Percentiles rank a stretch among this genome's conserved stretches.
These are phyloP conservation scores for Hyphodiscus sp. DNA, from an alignment of 2,329 filamentous ascomycete species.

Conservation along the genomic window DNA sequence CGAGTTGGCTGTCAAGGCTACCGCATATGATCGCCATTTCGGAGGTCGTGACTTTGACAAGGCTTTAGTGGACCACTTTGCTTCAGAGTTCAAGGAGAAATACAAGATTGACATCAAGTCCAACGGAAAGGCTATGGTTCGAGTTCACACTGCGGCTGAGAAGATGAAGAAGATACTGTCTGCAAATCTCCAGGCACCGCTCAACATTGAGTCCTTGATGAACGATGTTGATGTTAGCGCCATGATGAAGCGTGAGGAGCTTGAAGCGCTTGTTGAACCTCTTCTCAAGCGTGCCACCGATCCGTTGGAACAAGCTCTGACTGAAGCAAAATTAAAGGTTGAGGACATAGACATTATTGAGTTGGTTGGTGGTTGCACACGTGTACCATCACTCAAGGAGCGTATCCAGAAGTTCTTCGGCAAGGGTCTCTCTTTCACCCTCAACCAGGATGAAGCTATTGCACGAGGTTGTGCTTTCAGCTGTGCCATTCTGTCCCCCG, in stretches of 20 bases:
- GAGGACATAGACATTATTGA: slow-evolving; percentile 93
- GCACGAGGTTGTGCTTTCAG: slow-evolving; percentile 94
- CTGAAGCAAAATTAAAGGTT: slow-evolving; percentile 83
- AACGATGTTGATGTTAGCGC: slow-evolving; percentile 88
- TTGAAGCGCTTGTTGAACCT: slow-evolving; percentile 85
- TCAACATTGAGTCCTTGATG: slow-evolving; percentile 98
- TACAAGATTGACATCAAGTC: slow-evolving; percentile 94
- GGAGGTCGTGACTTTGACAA: slow-evolving; percentile 97
- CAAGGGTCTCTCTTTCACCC: slow-evolving; percentile 88
- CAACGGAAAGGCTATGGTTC: slow-evolving; percentile 83
- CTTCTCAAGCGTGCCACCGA: slow-evolving; percentile 65
- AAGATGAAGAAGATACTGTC: slow-evolving; percentile 98
- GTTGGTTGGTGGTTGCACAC: slow-evolving; percentile 89
- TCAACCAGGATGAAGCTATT: slow-evolving; percentile 97
- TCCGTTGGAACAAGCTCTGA: slow-evolving; percentile 84
- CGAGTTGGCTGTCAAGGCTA: slow-evolving; percentile 88
- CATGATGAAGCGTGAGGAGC: slow-evolving; percentile 88
- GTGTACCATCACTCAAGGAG: slow-evolving; percentile 89
- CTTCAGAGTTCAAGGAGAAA: slow-evolving; percentile 93
- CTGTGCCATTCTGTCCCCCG: slow-evolving; percentile 93
- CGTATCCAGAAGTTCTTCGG: slow-evolving; percentile 85
- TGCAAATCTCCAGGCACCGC: slow-evolving; percentile 82
- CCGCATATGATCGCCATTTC: slow-evolving; percentile 90
- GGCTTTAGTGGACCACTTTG: slow-evolving; percentile 89
- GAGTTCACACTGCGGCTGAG: slow-evolving; percentile 83